Evolutionary conservation across 2,329 filamentous ascomycete species (phyloP), one percentile per base, ranked within the genome.

Genomic region (Byssothecium circinans): DNA sequence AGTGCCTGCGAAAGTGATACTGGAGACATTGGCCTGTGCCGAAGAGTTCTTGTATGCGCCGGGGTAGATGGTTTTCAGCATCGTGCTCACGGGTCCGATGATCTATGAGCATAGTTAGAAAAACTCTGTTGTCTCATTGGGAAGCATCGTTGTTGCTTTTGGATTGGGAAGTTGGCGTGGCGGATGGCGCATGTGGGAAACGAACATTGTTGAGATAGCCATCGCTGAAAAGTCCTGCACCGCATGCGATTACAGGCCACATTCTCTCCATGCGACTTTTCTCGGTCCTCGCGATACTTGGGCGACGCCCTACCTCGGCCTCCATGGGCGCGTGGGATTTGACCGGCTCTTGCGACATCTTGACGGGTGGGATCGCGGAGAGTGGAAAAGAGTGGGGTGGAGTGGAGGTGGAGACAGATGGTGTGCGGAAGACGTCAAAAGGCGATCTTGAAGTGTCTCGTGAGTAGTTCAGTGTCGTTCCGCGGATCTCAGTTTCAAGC

Each of bases 171-270:
- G n/a, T n/a, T 15, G 18, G 6, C 8, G 12, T 20, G 12, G 8
- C 17, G 15, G 40, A 10, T 14, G 35, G 42, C 40, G 51, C 45
- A 49, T 45, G 25, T 27, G 47, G 15, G 18, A 4, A 11, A 50
- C 60, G 74, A 58, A 90, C 88, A 63, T 89, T 90, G 73, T 95
- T 95, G 66, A 96, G 82, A 70, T 96, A 96, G 14, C 91, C 91
- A 70, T 96, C 91, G 19, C 87, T 91, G 72, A 96, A 96, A 2
- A 96, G 79, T 62, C 91, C 91, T 42, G 91, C 88, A 55, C 91
- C 91, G 64, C 90, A 95, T 35, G 91, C 91, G 58, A 96, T 86
- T 1, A 90, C 87, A 12, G 91, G 89, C 79, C 82, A 85, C 15
- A 80, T 74, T 39, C 81, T 75, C 53, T 72, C 69, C 69, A 67